Percentiles rank a stretch among this genome's conserved stretches.
phyloP scores from a whole-genome alignment of 768 basidiomycete genomes.

The Roridomyces roridus region DNA sequence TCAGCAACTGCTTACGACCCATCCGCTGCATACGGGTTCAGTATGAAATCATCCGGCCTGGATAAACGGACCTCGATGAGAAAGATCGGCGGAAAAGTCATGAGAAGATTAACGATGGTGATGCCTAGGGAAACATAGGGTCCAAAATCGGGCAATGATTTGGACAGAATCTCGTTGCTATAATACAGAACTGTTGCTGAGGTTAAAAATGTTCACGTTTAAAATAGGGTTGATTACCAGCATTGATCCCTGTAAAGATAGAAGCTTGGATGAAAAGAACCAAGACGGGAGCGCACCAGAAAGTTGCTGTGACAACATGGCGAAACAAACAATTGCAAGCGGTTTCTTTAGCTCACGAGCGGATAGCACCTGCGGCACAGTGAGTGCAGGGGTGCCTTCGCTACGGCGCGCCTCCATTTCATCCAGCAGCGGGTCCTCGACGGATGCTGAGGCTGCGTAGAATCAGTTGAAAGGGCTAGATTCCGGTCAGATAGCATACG shows the following conservation, averaged over 20 bases:
- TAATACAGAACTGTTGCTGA: slow-evolving; percentile 82
- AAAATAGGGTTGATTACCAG: slow-evolving; percentile 45
- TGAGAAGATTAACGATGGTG: slow-evolving; percentile 81
- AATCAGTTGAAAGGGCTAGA: neutral
- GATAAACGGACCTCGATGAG: slow-evolving; percentile 75
- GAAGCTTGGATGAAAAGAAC: slow-evolving; percentile 12
- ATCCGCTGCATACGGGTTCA: slow-evolving; percentile 54
- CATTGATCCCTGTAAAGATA: slow-evolving; percentile 68
- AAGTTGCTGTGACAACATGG: slow-evolving; percentile 80
- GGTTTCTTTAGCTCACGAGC: slow-evolving; percentile 64
- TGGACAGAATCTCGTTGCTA: slow-evolving; percentile 86
- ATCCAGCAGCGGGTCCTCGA: slow-evolving; percentile 51
- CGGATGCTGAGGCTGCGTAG: slow-evolving; percentile 20
- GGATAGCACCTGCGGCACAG: slow-evolving; percentile 58
- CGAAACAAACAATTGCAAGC: slow-evolving; percentile 68
- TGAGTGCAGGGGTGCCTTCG: slow-evolving; percentile 40
- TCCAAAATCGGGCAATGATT: slow-evolving; percentile 78
- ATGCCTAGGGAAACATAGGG: slow-evolving; percentile 86
- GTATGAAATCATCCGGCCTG: neutral
- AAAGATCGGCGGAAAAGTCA: slow-evolving; percentile 87
- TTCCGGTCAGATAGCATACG: slow-evolving; percentile 29
- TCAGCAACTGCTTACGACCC: slow-evolving; percentile 75
- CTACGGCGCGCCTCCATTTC: slow-evolving; percentile 34
- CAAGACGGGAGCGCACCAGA: slow-evolving; percentile 56
- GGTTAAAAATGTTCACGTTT: slow-evolving; percentile 2